phyloP scores from a whole-genome alignment of 2,329 filamentous ascomycete species.

The Mollisiaceae sp. region DNA sequence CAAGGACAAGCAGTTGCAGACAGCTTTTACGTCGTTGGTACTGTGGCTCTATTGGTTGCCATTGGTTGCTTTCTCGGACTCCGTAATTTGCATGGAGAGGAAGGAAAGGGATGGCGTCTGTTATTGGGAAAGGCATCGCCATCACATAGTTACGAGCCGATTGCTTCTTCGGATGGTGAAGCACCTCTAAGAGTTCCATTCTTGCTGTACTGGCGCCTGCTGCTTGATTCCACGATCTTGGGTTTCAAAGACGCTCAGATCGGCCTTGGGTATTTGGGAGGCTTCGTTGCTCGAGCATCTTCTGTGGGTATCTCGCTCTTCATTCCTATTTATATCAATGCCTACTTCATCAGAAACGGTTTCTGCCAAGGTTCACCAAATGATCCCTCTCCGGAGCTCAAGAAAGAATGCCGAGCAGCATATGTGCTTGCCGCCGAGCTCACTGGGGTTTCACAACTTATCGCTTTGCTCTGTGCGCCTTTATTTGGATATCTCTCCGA shows the following conservation, averaged over 20 bases:
- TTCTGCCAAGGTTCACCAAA: conserved; percentile 73
- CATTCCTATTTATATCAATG: conserved; percentile 90
- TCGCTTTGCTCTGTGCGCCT: conserved; percentile 84
- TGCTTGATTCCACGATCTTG: conserved; percentile 68
- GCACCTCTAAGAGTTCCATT: conserved; percentile 36
- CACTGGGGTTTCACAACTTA: conserved; percentile 85
- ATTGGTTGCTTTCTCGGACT: conserved; percentile 81
- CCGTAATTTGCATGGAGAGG: conserved; percentile 70
- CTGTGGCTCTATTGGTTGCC: conserved; percentile 73
- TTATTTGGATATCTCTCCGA: conserved; percentile 87
- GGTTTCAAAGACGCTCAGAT: conserved; percentile 80
- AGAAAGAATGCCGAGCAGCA: conserved; percentile 81
- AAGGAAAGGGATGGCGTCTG: conserved; percentile 73
- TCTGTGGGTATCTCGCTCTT: conserved; percentile 96
- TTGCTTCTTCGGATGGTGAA: conserved; percentile 14
- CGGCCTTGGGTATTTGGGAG: conserved; percentile 86
- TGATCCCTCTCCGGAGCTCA: conserved; percentile 74
- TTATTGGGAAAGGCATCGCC: conserved; percentile 50
- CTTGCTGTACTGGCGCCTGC: conserved; percentile 63
- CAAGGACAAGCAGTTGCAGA: conserved; percentile 76
- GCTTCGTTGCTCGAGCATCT: conserved; percentile 92
- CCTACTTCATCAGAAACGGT: conserved; percentile 82
- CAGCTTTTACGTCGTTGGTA: conserved; percentile 87
- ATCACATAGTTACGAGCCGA: conserved; percentile 28
- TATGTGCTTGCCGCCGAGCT: conserved; percentile 88